Conservation (phyloP, 2,329 filamentous ascomycete species). For the Cladosporium sp. region DNA sequence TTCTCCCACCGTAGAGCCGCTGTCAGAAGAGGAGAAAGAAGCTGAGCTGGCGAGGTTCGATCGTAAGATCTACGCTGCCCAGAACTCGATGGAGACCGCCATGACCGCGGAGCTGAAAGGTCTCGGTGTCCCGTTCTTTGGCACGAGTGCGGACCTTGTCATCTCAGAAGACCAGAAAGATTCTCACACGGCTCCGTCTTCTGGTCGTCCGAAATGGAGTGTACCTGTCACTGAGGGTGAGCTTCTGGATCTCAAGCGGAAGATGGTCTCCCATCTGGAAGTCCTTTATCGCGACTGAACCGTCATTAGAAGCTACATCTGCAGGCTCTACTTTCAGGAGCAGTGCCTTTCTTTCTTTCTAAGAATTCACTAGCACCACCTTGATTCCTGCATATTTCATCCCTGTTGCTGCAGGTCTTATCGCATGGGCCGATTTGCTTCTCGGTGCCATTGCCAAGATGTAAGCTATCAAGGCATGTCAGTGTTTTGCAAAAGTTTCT, state of each 20-base stretch:
- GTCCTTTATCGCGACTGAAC: conserved; percentile 36
- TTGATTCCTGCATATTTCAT: too few relatives aligned
- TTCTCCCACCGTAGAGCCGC: conserved; percentile 9
- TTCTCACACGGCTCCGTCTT: conserved; percentile 6
- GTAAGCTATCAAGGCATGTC: too few relatives aligned
- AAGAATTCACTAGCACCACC: too few relatives aligned
- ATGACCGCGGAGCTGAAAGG: conserved; percentile 53
- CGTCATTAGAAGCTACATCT: too few relatives aligned
- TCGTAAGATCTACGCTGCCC: conserved; percentile 58
- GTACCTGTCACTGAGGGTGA: conserved; percentile 30
- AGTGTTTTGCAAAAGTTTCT: too few relatives aligned
- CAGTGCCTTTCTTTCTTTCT: too few relatives aligned
- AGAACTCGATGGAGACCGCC: conserved; percentile 55
- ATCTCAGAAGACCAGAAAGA: conserved; percentile 24
- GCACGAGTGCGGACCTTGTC: conserved; percentile 44
- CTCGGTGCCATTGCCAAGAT: too few relatives aligned
- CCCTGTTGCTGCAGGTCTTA: too few relatives aligned
- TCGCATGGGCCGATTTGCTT: too few relatives aligned
- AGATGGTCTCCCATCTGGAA: conserved; percentile 36
- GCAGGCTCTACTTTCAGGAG: too few relatives aligned
- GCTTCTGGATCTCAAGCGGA: conserved; percentile 29
- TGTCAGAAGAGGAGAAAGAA: conserved; percentile 30
- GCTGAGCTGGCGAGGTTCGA: conserved; percentile 58
- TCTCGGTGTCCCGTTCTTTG: conserved; percentile 60
- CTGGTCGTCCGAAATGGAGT: conserved; percentile 23